Percentiles rank a stretch among this genome's conserved stretches.
These are phyloP conservation scores for Podospora sp. DNA, from an alignment of 495 filamentous ascomycete genomes.

Conservation along the genomic window DNA sequence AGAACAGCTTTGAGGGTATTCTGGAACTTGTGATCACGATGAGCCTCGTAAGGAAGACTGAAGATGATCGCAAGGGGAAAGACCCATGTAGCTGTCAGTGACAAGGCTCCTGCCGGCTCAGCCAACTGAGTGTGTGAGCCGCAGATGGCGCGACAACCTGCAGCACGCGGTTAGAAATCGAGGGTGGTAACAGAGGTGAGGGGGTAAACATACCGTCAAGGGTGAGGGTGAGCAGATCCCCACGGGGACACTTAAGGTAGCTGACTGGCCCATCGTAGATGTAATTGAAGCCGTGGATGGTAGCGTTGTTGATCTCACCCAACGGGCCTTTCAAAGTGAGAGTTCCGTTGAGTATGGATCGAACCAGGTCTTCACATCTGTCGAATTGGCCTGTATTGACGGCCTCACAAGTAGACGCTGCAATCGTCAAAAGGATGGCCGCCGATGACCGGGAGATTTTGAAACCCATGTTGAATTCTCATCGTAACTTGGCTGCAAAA, in stretches of 20 bases:
- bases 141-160: conserved; percentile 15
- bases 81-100: conserved; percentile 11
- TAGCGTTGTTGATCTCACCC: background rate
- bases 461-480: background rate
- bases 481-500: no score
- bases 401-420: background rate
- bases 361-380: background rate
- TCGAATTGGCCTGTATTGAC: background rate
- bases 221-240: background rate
- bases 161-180: background rate
- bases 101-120: conserved; percentile 2
- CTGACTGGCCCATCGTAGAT: background rate
- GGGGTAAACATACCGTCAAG: background rate
- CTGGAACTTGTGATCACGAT: background rate
- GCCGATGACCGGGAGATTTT: background rate
- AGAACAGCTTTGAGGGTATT: background rate
- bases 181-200: background rate
- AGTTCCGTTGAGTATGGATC: background rate
- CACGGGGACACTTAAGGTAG: background rate
- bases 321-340: background rate
- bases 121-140: background rate
- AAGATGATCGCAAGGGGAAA: conserved; percentile 15
- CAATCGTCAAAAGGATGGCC: background rate
- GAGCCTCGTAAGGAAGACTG: conserved; percentile 15
- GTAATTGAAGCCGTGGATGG: background rate